phyloP scores from a whole-genome alignment of 2,329 filamentous ascomycete genomes.

The Penicillium sp. region DNA sequence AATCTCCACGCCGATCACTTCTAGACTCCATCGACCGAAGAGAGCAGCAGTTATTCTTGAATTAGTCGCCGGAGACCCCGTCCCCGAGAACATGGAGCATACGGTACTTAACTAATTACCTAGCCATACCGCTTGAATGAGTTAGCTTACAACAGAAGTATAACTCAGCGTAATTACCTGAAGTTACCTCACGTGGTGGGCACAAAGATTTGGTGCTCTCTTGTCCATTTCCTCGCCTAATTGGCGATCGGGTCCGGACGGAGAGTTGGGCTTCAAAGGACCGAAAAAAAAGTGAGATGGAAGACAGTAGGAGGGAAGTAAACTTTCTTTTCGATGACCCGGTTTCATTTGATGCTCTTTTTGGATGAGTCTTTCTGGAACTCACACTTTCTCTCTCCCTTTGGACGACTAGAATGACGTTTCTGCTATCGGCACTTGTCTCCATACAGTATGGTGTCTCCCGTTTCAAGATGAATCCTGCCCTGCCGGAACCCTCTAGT shows the following conservation, averaged over 20 bases:
- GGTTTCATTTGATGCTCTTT: not conserved
- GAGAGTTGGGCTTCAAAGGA: slow-evolving; percentile 3
- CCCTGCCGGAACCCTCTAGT: not conserved
- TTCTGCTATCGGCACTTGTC: slow-evolving; percentile 9
- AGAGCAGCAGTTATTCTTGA: not conserved
- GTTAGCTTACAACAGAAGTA: not conserved
- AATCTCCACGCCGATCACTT: slow-evolving; percentile 6
- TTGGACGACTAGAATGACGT: not conserved
- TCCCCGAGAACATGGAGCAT: not conserved
- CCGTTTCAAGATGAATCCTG: slow-evolving; percentile 1
- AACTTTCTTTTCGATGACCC: not conserved
- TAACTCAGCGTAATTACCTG: not conserved
- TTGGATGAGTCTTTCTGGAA: not conserved
- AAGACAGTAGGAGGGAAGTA: not conserved
- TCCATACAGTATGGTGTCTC: slow-evolving; percentile 3
- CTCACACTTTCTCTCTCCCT: not conserved
- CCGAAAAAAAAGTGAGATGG: not conserved
- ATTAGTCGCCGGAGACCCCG: not conserved
- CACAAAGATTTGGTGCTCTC: slow-evolving; percentile 8
- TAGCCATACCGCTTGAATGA: not conserved
- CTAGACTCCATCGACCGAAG: slow-evolving; percentile 2
- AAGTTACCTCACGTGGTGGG: slow-evolving; percentile 10
- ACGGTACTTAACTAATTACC: too few species aligned
- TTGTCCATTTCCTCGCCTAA: not conserved
- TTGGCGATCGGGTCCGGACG: slow-evolving; percentile 7